Evolutionary conservation across 306 rosid species (phyloP).

Genomic region (Prunus mongolica): DNA sequence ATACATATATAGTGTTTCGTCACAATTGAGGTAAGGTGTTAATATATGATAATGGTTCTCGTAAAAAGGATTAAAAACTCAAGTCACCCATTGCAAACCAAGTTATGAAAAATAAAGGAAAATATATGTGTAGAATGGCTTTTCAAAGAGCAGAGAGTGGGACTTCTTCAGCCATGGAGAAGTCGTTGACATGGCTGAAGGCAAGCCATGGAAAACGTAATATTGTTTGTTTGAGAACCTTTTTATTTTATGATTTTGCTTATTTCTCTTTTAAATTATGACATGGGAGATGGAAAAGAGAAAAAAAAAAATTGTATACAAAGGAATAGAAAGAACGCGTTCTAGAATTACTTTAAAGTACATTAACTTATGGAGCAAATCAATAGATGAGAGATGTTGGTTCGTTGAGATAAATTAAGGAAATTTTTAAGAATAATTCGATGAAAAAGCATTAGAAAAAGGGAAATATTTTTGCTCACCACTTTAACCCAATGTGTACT

Average conservation of each 20-base stretch:
- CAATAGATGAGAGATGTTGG: neutral
- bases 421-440: neutral
- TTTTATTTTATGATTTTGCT: too few relatives aligned
- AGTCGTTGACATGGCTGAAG: neutral
- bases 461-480: too few relatives aligned
- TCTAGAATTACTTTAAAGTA: too few relatives aligned
- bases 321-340: neutral
- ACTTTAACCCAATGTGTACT: too few relatives aligned
- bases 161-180: slow-evolving; percentile 7
- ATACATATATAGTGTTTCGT: too few relatives aligned
- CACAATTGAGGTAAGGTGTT: neutral
- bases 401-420: neutral
- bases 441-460: too few relatives aligned
- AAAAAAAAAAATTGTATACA: neutral
- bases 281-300: neutral
- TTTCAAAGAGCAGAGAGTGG: slow-evolving; percentile 12
- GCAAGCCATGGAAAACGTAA: neutral
- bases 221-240: neutral
- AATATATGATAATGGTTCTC: neutral
- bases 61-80: neutral
- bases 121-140: neutral
- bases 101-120: neutral
- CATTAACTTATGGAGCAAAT: neutral
- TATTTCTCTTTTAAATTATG: neutral
- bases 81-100: neutral